These are phyloP conservation scores for Lecanicillium sp. DNA, from an alignment of 2,329 filamentous ascomycete species.

Conservation along the genomic window DNA sequence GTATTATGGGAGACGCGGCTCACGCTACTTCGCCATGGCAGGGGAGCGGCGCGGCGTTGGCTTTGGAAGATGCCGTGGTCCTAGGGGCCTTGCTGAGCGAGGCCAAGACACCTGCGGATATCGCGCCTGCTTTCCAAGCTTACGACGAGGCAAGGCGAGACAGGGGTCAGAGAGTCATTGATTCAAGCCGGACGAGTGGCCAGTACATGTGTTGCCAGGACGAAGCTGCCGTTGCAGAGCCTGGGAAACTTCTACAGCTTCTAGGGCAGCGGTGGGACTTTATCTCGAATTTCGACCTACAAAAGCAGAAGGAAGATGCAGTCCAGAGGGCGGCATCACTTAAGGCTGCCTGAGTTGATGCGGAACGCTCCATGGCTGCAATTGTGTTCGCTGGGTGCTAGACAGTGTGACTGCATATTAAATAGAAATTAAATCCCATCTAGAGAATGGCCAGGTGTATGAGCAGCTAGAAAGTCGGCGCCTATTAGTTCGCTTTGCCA, in stretches of 20 bases:
- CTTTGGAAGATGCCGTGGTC: conserved; percentile 17
- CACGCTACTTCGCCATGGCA: conserved; percentile 18
- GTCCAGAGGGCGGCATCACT: too few relatives aligned
- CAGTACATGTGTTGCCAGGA: conserved; percentile 5
- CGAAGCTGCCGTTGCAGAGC: neutral
- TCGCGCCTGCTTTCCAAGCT: conserved; percentile 10
- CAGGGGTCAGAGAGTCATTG: conserved; percentile 6
- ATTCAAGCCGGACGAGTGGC: conserved; percentile 6
- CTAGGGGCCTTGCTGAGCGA: conserved; percentile 9
- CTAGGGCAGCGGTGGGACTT: neutral
- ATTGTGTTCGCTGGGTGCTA: too few relatives aligned
- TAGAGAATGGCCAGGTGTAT: too few relatives aligned
- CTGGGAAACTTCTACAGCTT: neutral
- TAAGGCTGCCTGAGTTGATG: too few relatives aligned
- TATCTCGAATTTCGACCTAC: neutral
- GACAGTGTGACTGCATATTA: too few relatives aligned
- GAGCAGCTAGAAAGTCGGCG: too few relatives aligned
- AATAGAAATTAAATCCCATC: too few relatives aligned
- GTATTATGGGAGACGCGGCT: conserved; percentile 18
- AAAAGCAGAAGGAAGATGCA: too few relatives aligned
- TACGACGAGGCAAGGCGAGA: conserved; percentile 10
- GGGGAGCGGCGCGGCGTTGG: conserved; percentile 15
- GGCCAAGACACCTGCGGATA: neutral
- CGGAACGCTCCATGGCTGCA: too few relatives aligned
- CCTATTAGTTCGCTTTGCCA: too few relatives aligned